Base-by-base conservation (phyloP, 176 grass and related monocot species). In the Lolium multiflorum region DNA sequence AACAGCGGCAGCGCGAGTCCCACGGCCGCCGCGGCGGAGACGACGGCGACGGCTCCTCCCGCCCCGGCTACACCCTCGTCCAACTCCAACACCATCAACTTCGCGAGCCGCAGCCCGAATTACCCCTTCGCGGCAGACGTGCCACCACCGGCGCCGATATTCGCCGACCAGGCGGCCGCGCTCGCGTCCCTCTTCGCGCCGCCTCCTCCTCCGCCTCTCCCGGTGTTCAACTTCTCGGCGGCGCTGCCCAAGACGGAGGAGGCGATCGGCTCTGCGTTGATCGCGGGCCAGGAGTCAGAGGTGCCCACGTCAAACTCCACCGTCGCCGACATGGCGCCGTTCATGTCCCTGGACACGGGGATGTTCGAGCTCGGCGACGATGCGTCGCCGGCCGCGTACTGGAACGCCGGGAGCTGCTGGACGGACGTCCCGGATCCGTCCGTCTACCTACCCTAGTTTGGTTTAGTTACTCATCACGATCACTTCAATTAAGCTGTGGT, bases 291-390 rank as follows among this genome's bases (percentile, higher is more conserved):
- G 37, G 43, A 10, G 72, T 5, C 69, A 3, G 62, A 39, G 16
- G 44, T 17, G 43, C 41, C 52, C 31, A 12, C 26, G 13, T 7
- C 59, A 14, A 7, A 69, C 1, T 15, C 87, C 2, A 20, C 22
- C 43, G 14, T 25, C 37, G 57, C 37, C 3, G 90, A 88, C 78
- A 88, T 91, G 82, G 60, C 63, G 43, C 62, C 71, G 35, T 85
- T 91, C 82, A 46, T 87, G 62, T 81, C 82, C 9, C 77, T 91
- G 71, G 90, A 91, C 78, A 3, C 82, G 0, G 86, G 78, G 35
- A 88, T 91, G 44, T 91, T 91, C 78, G 86, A 91, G 78, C 71
- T 91, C 55, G 78, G 82, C 86, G 90, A 88, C 86, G 90, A 88
- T 58, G 65, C 74, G 64, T 68, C 82, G 15, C 41, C 35, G 62